phyloP scores from a whole-genome alignment of 1,139 yeast genomes.

The Spathaspora jeffriesii region DNA sequence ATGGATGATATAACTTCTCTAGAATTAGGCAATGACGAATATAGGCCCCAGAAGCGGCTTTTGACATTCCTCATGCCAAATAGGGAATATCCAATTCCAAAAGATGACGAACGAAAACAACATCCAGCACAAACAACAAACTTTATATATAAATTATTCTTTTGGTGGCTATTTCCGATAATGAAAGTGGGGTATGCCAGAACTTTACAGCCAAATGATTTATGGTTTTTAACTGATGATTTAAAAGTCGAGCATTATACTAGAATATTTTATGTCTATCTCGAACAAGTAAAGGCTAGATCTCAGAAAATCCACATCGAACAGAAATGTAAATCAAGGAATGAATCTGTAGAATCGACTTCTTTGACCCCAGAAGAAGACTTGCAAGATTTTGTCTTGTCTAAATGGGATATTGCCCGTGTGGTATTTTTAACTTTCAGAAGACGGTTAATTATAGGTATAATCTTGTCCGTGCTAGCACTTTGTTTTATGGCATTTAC shows the following conservation, averaged over 20 bases:
- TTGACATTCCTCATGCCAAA: slow-evolving; percentile 15
- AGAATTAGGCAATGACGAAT: slow-evolving; percentile 13
- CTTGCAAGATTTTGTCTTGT: slow-evolving; percentile 23
- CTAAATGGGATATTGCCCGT: slow-evolving; percentile 13
- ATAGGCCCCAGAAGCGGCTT: slow-evolving; percentile 17
- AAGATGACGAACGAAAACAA: slow-evolving; percentile 45
- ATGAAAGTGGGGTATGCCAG: slow-evolving; percentile 66
- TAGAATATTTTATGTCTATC: slow-evolving; percentile 26
- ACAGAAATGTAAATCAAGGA: slow-evolving; percentile 25
- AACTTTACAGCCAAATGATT: slow-evolving; percentile 63
- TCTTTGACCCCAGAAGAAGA: slow-evolving; percentile 24
- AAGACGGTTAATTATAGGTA: slow-evolving; percentile 23
- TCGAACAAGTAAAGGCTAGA: slow-evolving; percentile 34
- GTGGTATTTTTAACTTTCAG: slow-evolving; percentile 30
- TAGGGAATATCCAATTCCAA: slow-evolving; percentile 42
- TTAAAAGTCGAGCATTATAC: slow-evolving; percentile 50
- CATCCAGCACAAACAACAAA: slow-evolving; percentile 39
- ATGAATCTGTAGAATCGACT: slow-evolving; percentile 22
- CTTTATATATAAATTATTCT: slow-evolving; percentile 35
- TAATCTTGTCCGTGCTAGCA: slow-evolving; percentile 19
- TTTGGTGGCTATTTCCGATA: slow-evolving; percentile 62
- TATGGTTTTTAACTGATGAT: slow-evolving; percentile 54
- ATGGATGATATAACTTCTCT: slow-evolving; percentile 7
- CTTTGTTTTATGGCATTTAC: slow-evolving; percentile 18
- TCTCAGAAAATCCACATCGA: slow-evolving; percentile 20